A percentile compares a stretch with the other conserved stretches of the same genome.
phyloP scores from a whole-genome alignment of 139 green algal species.

The Coelastrella sp. region DNA sequence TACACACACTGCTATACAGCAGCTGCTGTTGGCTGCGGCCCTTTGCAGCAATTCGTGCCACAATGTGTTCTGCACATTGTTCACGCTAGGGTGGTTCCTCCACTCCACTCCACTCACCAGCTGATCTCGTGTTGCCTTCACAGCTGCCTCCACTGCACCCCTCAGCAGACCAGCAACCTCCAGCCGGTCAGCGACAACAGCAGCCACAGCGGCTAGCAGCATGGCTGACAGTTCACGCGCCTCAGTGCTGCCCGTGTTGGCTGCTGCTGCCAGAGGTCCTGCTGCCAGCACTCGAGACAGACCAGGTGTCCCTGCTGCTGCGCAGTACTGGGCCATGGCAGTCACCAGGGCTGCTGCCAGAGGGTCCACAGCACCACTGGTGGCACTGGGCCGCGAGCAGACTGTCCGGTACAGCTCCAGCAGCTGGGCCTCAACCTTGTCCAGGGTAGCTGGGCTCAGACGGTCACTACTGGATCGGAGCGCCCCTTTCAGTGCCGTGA shows the following conservation, averaged over 20 bases:
- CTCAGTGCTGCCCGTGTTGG: conserved; percentile 9
- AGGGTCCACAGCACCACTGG: conserved; percentile 8
- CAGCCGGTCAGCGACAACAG: conserved; percentile 20
- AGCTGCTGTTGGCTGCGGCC: too few species aligned
- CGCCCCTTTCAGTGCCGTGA: conserved; percentile 75
- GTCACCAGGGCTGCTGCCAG: conserved; percentile 7
- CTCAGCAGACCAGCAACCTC: conserved; percentile 52
- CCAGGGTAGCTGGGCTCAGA: conserved; percentile 64
- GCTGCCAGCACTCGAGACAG: not conserved
- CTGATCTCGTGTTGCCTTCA: conserved; percentile 33
- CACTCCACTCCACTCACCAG: not conserved
- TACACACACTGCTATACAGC: too few species aligned
- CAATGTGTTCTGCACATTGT: too few species aligned
- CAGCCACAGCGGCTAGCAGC: conserved; percentile 37
- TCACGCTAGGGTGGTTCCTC: too few species aligned
- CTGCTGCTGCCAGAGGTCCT: not conserved
- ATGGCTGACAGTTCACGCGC: conserved; percentile 16
- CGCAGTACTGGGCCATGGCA: not conserved
- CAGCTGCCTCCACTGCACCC: conserved; percentile 47
- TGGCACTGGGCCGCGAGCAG: not conserved
- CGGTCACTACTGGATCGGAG: conserved; percentile 71
- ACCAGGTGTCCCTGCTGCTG: not conserved
- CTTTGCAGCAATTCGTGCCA: too few species aligned
- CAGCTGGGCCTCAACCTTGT: conserved; percentile 57
- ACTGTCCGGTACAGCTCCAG: conserved; percentile 31